Base-by-base conservation (phyloP, 2,329 filamentous ascomycete species). In the Sporothrix brunneoviolacea region DNA sequence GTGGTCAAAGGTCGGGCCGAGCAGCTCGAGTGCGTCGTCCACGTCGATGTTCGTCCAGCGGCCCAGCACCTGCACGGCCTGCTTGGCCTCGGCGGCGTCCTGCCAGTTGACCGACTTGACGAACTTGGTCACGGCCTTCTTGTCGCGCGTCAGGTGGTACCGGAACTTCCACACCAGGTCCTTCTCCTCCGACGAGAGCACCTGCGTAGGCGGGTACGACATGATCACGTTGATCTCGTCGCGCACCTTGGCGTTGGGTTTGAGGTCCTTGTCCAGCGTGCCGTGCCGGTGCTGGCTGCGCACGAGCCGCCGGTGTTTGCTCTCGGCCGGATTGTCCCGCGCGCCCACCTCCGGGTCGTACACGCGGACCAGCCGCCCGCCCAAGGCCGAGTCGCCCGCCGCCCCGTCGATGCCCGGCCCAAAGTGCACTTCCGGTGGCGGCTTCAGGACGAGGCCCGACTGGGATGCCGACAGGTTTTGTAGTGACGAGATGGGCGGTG, bases 41-140 rank as follows among this genome's bases (percentile, higher is more conserved):
- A 98, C 84, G 62, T 97, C 93, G 52, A 98, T 95, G 58, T 95
- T 89, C 0, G 88, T 94, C 93, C 93, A 98, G 59, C 91, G 91
- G 0, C 86, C 82, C 16, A 98, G 76, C 4, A 98, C 82, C 54
- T 94, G 88, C 21, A 93, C 87, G 6, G 91, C 91, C 69, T 96
- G 90, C 53, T 87, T 84, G 4, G 54, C 51, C 50, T 59, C 57
- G n/a, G 52, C 53, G 12, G 48, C 43, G 48, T 59, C 57, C 47
- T 54, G 53, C 57, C 57, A 59, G 52, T 55, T 55, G 41, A 59
- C 57, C 0, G 91, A 96, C 66, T 97, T 98, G 65, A 97, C 89
- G 59, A 98, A 95, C 61, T 98, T 98, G 30, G 91, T 98, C 52
- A 97, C 74, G 3, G 91, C 87, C 60, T 86, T 76, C 67, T 98